Conservation (phyloP, 2,329 filamentous ascomycete species). For the Trichoderma lentiforme region DNA sequence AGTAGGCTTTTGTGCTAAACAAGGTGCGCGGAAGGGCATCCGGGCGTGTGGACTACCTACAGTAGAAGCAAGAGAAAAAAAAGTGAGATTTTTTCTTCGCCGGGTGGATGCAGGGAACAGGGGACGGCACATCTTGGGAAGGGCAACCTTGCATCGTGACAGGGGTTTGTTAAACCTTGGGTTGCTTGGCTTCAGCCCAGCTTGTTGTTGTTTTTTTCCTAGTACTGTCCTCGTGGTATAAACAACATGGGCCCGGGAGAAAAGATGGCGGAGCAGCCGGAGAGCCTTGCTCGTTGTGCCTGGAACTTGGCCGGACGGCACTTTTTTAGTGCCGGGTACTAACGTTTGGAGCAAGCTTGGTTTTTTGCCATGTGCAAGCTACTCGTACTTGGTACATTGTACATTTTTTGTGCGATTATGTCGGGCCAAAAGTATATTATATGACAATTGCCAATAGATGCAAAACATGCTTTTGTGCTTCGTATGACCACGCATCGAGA, state of each 20-base stretch:
- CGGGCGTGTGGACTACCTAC: not conserved
- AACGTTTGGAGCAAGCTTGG: not conserved
- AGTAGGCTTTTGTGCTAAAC: not conserved
- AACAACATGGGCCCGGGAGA: not conserved
- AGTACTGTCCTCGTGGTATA: not conserved
- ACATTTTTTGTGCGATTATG: not conserved
- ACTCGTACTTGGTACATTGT: not conserved
- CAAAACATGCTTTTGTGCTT: slow-evolving; percentile 4
- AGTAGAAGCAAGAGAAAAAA: not conserved
- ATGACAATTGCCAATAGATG: not conserved
- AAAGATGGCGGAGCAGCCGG: not conserved
- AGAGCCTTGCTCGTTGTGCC: not conserved
- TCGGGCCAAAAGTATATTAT: slow-evolving; percentile 5
- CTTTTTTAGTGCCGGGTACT: not conserved
- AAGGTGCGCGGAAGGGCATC: slow-evolving; percentile 14
- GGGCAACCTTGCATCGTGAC: slow-evolving; percentile 17
- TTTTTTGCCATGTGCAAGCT: not conserved
- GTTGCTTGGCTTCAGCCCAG: slow-evolving; percentile 7
- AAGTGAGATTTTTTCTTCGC: slow-evolving; percentile 12
- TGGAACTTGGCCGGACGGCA: not conserved
- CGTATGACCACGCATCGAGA: not conserved
- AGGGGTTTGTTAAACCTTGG: slow-evolving; percentile 14
- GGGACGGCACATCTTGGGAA: slow-evolving; percentile 15
- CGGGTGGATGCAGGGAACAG: slow-evolving; percentile 18
- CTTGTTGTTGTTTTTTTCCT: not conserved